Evolutionary conservation across 108 stramenopile species (phyloP).

Genomic region (Stephanodiscus triporus): DNA sequence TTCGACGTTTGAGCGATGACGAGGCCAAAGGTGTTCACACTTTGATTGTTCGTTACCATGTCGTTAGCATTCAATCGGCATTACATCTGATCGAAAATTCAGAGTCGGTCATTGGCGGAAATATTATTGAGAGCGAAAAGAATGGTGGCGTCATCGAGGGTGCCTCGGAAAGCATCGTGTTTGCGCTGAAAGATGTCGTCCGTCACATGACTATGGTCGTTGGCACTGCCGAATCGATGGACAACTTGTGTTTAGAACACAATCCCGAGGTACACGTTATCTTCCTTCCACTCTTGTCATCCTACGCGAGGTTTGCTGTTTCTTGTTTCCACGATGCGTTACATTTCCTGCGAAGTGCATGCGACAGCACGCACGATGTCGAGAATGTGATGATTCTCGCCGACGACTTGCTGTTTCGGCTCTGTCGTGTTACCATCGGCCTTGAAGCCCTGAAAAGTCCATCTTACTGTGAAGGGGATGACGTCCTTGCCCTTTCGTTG

Average conservation of each 20-base stretch:
- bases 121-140: constrained; percentile 15
- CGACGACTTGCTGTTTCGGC: constrained; percentile 37
- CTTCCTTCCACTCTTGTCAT: constrained; percentile 32
- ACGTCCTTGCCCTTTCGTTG: constrained; percentile 23
- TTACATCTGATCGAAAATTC: constrained; percentile 25
- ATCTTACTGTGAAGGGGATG: constrained; percentile 7
- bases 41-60: constrained; percentile 36
- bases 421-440: constrained; percentile 26
- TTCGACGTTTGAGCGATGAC: constrained; percentile 26
- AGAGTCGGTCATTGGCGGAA: constrained; percentile 8
- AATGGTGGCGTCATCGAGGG: constrained; percentile 10
- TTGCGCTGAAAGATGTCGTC: constrained; percentile 18
- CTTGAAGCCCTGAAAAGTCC: constrained; percentile 19
- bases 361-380: constrained; percentile 9
- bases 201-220: constrained; percentile 25
- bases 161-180: constrained; percentile 5
- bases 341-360: constrained; percentile 9
- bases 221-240: constrained; percentile 37
- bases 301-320: constrained; percentile 24
- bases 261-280: constrained; percentile 33
- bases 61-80: constrained; percentile 31
- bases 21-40: constrained; percentile 25
- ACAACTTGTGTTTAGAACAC: constrained; percentile 27
- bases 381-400: constrained; percentile 19
- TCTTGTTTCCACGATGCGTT: constrained; percentile 31